A percentile compares a stretch with the other conserved stretches of the same genome.
Conservation (phyloP, 1,139 yeast genomes). For the Sugiyamaella neomexicana region DNA sequence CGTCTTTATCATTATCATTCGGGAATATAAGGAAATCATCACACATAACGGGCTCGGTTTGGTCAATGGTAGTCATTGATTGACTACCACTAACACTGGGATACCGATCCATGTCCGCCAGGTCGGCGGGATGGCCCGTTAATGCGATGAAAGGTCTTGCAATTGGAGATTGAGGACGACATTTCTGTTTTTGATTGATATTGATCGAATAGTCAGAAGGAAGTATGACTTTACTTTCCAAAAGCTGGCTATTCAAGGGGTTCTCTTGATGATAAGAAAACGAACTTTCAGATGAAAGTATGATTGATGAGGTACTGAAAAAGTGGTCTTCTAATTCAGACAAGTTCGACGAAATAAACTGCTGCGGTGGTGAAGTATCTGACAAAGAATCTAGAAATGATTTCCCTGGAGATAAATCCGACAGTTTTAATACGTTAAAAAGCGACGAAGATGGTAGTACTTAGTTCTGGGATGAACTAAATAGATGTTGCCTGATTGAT, state of each 20-base stretch:
- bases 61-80: not conserved
- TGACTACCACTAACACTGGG: not conserved
- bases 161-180: constrained; percentile 2
- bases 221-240: constrained; percentile 7
- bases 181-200: constrained; percentile 4
- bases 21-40: constrained; percentile 15
- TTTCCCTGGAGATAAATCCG: constrained; percentile 24
- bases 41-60: constrained; percentile 1
- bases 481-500: constrained; percentile 13
- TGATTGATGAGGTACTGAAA: not conserved
- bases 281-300: constrained; percentile 3
- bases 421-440: constrained; percentile 21
- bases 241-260: constrained; percentile 5
- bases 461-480: constrained; percentile 7
- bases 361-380: constrained; percentile 17
- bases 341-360: constrained; percentile 13
- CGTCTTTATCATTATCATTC: constrained; percentile 8
- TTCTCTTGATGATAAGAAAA: constrained; percentile 6
- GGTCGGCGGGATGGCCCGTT: not conserved
- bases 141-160: not conserved
- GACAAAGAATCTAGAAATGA: constrained; percentile 22
- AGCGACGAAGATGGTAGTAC: not conserved
- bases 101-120: not conserved
- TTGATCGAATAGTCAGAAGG: constrained; percentile 8
- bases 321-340: constrained; percentile 9